Evolutionary conservation across 371 early-diverging fungal genomes (phyloP).

Genomic region (Cokeromyces recurvatus): DNA sequence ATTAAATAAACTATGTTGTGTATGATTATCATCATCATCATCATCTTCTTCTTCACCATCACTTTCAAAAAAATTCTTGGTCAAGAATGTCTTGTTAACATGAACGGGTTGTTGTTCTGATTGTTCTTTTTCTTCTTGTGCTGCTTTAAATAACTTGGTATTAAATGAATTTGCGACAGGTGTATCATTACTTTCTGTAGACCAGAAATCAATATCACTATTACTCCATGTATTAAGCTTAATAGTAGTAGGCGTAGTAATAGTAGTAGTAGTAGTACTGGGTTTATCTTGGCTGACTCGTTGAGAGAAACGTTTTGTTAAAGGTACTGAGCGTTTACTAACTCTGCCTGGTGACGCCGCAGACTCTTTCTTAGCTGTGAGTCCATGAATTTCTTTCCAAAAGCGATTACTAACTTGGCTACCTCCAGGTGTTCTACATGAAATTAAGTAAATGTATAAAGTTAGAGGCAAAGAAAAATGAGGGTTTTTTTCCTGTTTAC

Average conservation of each 20-base stretch:
- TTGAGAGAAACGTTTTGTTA: too few relatives aligned
- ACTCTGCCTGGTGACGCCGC: slow-evolving; percentile 2
- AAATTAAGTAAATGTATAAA: background rate
- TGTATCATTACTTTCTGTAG: background rate
- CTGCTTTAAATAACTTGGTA: background rate
- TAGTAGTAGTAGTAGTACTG: too few relatives aligned
- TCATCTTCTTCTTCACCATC: too few relatives aligned
- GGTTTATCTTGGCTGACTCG: too few relatives aligned
- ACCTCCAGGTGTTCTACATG: slow-evolving; percentile 21
- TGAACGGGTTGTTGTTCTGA: background rate
- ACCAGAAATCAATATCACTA: too few relatives aligned
- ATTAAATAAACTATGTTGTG: background rate
- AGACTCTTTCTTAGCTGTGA: slow-evolving; percentile 4
- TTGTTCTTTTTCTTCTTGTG: background rate
- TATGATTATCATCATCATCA: background rate
- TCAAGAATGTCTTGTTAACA: background rate
- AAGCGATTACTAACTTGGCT: slow-evolving; percentile 16
- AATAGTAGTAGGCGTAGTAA: too few relatives aligned
- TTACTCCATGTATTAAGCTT: too few relatives aligned
- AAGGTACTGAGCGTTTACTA: background rate
- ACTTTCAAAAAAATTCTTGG: background rate
- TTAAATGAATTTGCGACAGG: slow-evolving; percentile 1
- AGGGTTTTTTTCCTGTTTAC: too few relatives aligned
- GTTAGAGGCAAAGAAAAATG: too few relatives aligned
- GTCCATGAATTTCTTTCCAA: slow-evolving; percentile 25